Evolutionary conservation across 257 asterid genomes (phyloP), one percentile per base, ranked within the genome.

Genomic region (Salvia miltiorrhiza): DNA sequence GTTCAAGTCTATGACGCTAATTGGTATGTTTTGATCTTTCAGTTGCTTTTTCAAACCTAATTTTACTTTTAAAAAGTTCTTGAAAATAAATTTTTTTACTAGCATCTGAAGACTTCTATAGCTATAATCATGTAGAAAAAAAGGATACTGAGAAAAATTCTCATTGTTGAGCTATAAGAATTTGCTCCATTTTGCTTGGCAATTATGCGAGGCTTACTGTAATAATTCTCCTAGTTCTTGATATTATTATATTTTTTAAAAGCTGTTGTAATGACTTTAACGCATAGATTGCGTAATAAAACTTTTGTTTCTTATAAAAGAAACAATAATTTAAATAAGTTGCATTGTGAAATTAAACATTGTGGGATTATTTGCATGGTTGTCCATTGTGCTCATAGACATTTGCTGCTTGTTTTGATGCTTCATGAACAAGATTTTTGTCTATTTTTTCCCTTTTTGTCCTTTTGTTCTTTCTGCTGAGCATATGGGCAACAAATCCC

Each of bases 371-470:
- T 58, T 39, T 65, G 14, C 33, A 71, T 39, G 41, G 43, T 10
- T 59, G 32, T 68, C 57, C 17, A 26, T 12, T 26, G 70, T 70
- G 67, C 17, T 67, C 10, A 33, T 45, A 30, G 30, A 52, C 75
- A 1, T 56, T 35, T 47, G 72, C 68, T 47, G 45, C 44, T 55
- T 57, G 41, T 26, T 40, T 59, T 61, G 66, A 50, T 65, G n/a
- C 33, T 45, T 61, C 59, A 41, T 48, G 60, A 14, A 57, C 49
- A 64, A 47, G 49, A 40, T 52, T 9, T 61, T 21, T 40, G 39
- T 39, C 68, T 23, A 8, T 21, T 23, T 20, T 21, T 9, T 52
- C 3, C 19, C 37, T 35, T 8, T 47, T 67, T 30, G 35, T 65
- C 14, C 45, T 65, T 24, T 49, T 39, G 13, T 10, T 10, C 17